Evolutionary conservation across 1,284 basidiomycete genomes (phyloP), one percentile per base, ranked within the genome.

Genomic region (Melampsora occidentalis): DNA sequence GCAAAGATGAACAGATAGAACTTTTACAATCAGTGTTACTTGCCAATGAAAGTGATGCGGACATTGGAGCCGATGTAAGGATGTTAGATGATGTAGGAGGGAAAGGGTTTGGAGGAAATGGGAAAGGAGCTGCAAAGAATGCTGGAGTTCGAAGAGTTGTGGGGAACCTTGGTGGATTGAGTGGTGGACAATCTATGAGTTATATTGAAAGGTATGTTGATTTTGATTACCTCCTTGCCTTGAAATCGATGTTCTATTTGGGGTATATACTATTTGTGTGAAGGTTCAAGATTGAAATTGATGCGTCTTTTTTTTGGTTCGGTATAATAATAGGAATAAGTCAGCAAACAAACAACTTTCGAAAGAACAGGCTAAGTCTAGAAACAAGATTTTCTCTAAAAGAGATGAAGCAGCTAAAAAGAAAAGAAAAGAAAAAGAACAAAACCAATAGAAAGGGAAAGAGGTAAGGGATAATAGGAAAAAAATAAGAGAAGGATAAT

Each of bases 1-100:
- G 91, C 59, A 89, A 89, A 81, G 89, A 92, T 79, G 92, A 97
- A 82, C 97, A 99, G 85, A 96, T 99, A 79, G 94, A 97, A 82
- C 87, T 99, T 22, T 86, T 99, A 49, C 90, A 93, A 78, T 91
- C 92, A 16, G 95, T 99, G 25, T 87, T 99, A 16, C 88, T 95
- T 78, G 92, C 94, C 61, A 94, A 92, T 83, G 94, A 97, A 83
- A 91, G 90, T 79, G 93, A 92, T 81, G 93, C 92, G 14, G 93
- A 96, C 81, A 87, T 94, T 64, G 94, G 93, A 57, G 87, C 89
- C 31, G 94, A 96, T 82, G 72, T 76, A 3, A 68, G 67, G 63
- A 88, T 94, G 78, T 87, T 88, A 77, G 90, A 79, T 4, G 79
- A 78, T 46, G 81, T 49, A 53, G 77, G 42, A 16, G 28, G 59